Conservation (phyloP, 73 alveolate species). For the Durusdinium trenchii region DNA sequence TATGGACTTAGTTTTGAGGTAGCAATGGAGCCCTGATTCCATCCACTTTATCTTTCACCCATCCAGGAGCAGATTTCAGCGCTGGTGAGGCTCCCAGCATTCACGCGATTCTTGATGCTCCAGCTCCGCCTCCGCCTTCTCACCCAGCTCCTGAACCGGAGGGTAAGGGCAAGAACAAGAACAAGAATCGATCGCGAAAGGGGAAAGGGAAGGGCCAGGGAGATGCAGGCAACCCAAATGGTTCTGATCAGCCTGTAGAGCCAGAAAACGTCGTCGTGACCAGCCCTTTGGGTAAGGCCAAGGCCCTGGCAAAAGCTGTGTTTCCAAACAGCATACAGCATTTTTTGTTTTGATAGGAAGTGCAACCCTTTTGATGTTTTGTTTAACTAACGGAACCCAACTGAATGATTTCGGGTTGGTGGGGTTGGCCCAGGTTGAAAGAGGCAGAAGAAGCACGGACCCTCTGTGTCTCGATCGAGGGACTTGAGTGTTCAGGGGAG, state of each 20-base stretch:
- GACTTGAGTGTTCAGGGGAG: conserved; percentile 1
- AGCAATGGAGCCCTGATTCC: too few relatives aligned
- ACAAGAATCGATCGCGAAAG: neutral
- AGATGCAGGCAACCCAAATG: neutral
- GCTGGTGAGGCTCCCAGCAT: too few relatives aligned
- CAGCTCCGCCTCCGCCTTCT: too few relatives aligned
- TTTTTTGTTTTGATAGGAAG: too few relatives aligned
- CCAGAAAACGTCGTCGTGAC: neutral
- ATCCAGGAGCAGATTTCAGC: too few relatives aligned
- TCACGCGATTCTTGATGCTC: too few relatives aligned
- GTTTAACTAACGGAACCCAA: neutral
- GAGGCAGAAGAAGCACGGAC: conserved; percentile 27
- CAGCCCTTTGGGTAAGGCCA: conserved; percentile 17
- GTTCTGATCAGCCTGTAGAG: neutral
- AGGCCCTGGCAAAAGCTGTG: neutral
- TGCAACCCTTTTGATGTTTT: neutral
- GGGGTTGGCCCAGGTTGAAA: neutral
- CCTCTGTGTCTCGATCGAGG: neutral
- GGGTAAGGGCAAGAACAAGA: neutral
- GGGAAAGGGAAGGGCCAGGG: conserved; percentile 3
- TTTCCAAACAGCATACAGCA: neutral
- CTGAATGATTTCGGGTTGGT: neutral
- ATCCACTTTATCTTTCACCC: too few relatives aligned
- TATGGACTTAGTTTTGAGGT: too few relatives aligned
- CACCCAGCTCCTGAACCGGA: too few relatives aligned